A percentile compares a stretch with the other conserved stretches of the same genome.
phyloP scores from a whole-genome alignment of 2,329 filamentous ascomycete species.

The Boeremia exigua region DNA sequence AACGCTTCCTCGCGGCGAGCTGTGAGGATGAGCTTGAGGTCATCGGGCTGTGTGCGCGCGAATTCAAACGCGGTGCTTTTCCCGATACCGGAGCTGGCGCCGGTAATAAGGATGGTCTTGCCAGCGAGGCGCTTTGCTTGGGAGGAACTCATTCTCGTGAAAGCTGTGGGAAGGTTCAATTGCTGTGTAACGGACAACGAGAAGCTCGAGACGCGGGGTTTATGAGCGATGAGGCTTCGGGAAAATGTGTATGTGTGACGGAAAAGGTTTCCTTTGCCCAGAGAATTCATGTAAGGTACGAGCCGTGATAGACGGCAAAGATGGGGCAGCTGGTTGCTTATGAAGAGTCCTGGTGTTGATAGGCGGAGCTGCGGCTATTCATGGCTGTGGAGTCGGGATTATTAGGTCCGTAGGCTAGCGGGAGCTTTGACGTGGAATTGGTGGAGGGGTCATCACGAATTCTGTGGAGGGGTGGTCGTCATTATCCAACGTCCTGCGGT shows the following conservation, averaged over 20 bases:
- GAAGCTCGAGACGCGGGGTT: conserved; percentile 1
- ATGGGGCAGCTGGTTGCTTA: conserved; percentile 7
- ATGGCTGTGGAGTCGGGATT: conserved; percentile 1
- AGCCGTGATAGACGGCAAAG: not conserved
- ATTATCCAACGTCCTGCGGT: not conserved
- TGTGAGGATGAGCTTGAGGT: conserved; percentile 84
- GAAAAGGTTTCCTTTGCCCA: conserved; percentile 11
- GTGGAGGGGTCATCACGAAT: conserved; percentile 10
- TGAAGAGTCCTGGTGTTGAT: conserved; percentile 5
- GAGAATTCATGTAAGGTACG: conserved; percentile 15
- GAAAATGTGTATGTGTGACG: not conserved
- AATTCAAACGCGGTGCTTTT: conserved; percentile 86
- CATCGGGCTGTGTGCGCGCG: conserved; percentile 78
- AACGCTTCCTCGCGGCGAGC: conserved; percentile 84
- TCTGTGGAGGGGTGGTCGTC: conserved; percentile 7
- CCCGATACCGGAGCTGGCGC: conserved; percentile 92
- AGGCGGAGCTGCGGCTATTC: conserved; percentile 1
- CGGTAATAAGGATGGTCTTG: conserved; percentile 92
- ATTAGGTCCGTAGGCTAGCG: conserved; percentile 5
- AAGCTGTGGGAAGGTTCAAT: conserved; percentile 17
- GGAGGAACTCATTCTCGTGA: conserved; percentile 65
- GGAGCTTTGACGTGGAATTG: conserved; percentile 8
- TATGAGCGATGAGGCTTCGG: conserved; percentile 3
- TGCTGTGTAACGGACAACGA: conserved; percentile 11
- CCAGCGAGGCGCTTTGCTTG: conserved; percentile 84